Base-by-base conservation (phyloP, 2,329 filamentous ascomycete genomes). In the Biscogniauxia sp. region DNA sequence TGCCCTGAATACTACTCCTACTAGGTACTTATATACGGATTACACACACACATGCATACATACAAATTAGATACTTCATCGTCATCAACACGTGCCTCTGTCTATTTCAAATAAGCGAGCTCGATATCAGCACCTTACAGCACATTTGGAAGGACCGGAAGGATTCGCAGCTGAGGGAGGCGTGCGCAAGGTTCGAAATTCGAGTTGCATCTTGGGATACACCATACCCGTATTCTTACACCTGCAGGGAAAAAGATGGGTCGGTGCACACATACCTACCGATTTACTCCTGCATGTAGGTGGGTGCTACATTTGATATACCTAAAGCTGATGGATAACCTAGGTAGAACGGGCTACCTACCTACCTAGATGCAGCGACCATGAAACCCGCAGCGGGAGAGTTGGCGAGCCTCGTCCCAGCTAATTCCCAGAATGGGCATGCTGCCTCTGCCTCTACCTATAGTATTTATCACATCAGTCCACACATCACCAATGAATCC, bases 91-190 rank as follows among this genome's bases (percentile, higher is more conserved):
- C 37, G 37, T 45, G 37, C 37, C 15, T 45, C 13, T 45, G 15
- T n/a, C 37, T 45, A 54, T 54, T 54, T 54, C 53, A 54, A 54
- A 54, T 54, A 54, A 25, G 19, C 20, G 19, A 51, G 37, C 37
- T n/a, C 37, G 37, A n/a, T 45, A n/a, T 17, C 37, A 45, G 37
- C 37, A 45, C 37, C 37, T 45, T 9, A 37, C 13, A n/a, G n/a
- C n/a, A n/a, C n/a, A n/a, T n/a, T n/a, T 51, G 50, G 50, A 20
- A 51, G 19, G 50, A 25, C 20, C 50, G 32, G 25, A 54, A 37
- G 53, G 53, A 54, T 54, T 54, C 53, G 20, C 28, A 41, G 25
- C 53, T 41, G 53, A 20, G n/a, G 53, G 53, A 20, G n/a, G 53
- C 37, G 3, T n/a, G 17, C 7, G 37, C 37, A 45, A 41, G 20